Percentiles rank a stretch among this genome's conserved stretches.
These are phyloP conservation scores for Diplocarpon mali DNA, from an alignment of 2,329 filamentous ascomycete genomes.

Conservation along the genomic window DNA sequence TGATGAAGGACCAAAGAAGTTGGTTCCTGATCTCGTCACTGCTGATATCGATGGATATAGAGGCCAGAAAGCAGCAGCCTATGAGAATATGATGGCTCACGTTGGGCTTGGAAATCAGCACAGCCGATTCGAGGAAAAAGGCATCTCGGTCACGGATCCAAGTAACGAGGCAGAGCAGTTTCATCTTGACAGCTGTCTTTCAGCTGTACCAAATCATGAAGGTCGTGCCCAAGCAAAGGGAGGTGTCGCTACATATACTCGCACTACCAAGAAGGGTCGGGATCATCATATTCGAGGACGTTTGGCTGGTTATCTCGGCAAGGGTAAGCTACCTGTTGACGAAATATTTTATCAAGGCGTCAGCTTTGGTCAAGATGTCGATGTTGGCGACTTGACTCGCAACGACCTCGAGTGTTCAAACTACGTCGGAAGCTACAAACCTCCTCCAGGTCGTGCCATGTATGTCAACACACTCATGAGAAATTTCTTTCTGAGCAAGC, in stretches of 20 bases:
- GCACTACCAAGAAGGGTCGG: too few relatives aligned
- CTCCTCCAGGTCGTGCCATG: neutral
- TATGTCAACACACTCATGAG: slow-evolving; percentile 3
- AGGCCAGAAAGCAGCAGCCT: too few relatives aligned
- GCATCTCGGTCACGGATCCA: neutral
- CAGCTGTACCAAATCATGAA: neutral
- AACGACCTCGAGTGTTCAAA: slow-evolving; percentile 1
- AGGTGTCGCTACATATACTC: too few relatives aligned
- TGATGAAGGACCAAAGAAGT: neutral
- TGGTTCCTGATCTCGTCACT: neutral
- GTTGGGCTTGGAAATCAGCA: neutral
- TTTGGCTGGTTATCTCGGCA: slow-evolving; percentile 29
- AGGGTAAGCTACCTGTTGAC: slow-evolving; percentile 28
- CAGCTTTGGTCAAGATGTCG: slow-evolving; percentile 22
- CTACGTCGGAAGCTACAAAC: neutral
- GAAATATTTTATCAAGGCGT: slow-evolving; percentile 32
- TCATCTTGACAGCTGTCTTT: neutral
- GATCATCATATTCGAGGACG: neutral
- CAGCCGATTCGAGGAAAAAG: neutral
- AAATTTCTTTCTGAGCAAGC: slow-evolving; percentile 4
- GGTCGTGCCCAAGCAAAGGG: too few relatives aligned
- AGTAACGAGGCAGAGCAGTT: neutral
- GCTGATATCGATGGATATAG: neutral
- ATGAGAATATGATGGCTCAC: neutral
- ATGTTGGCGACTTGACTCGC: slow-evolving; percentile 10